A percentile compares a stretch with the other conserved stretches of the same genome.
Evolutionary conservation across 805 yeast species (phyloP).

Genomic region (Saturnispora zaruensis): DNA sequence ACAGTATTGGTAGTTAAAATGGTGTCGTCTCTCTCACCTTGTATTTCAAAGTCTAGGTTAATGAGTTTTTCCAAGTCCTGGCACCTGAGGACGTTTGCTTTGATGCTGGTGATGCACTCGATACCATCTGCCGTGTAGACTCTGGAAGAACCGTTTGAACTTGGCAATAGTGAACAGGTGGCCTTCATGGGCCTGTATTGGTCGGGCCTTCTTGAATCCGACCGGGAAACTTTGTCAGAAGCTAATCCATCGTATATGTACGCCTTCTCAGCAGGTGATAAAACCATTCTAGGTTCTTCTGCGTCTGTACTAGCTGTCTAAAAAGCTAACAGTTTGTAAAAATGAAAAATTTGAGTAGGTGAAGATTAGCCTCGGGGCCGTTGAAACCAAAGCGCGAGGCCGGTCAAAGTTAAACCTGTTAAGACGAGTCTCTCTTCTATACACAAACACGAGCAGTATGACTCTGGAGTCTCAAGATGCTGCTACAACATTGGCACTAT

Average conservation of each 20-base stretch:
- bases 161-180: constrained; percentile 68
- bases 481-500: constrained; percentile 42
- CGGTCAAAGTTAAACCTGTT: neutral
- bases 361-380: neutral
- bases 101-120: constrained; percentile 87
- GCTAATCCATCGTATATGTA: constrained; percentile 68
- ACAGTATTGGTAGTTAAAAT: constrained; percentile 55
- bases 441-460: neutral
- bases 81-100: constrained; percentile 61
- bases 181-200: constrained; percentile 88
- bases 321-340: neutral
- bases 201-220: constrained; percentile 68
- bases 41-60: constrained; percentile 72
- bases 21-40: constrained; percentile 75
- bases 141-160: constrained; percentile 89
- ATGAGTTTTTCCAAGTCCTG: constrained; percentile 41
- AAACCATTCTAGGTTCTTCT: constrained; percentile 37
- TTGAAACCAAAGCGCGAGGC: neutral
- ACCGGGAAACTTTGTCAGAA: constrained; percentile 53
- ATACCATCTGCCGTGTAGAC: constrained; percentile 81
- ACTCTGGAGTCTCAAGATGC: constrained; percentile 5
- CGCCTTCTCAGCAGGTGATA: constrained; percentile 69
- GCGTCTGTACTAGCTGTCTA: neutral
- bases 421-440: neutral
- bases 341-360: neutral